A percentile compares a stretch with the other conserved stretches of the same genome.
Conservation (phyloP, 1,139 yeast genomes). For the Torulaspora pretoriensis region DNA sequence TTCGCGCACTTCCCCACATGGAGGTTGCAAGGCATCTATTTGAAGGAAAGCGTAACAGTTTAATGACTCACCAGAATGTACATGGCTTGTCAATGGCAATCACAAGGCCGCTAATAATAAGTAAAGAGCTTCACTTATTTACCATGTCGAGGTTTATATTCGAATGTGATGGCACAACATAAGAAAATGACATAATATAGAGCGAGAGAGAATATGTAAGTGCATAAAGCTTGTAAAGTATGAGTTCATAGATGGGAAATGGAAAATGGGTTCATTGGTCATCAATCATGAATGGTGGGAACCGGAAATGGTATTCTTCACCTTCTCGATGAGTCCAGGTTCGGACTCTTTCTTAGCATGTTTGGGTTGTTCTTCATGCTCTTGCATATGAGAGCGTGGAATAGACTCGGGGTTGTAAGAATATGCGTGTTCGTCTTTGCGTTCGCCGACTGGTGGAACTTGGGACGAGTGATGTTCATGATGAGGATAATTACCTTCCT, state of each 20-base stretch:
- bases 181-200: background rate
- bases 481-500: background rate
- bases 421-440: background rate
- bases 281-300: conserved; percentile 4
- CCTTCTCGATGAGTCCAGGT: conserved; percentile 11
- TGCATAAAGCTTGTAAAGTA: background rate
- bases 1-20: too few relatives aligned
- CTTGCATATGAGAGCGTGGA: conserved; percentile 11
- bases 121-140: too few relatives aligned
- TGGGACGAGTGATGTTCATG: background rate
- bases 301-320: conserved; percentile 10
- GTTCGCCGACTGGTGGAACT: background rate
- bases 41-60: too few relatives aligned
- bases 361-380: conserved; percentile 3
- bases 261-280: background rate
- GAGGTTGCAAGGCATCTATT: too few relatives aligned
- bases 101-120: too few relatives aligned
- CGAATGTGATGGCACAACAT: background rate
- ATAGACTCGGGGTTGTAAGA: conserved; percentile 7
- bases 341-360: conserved; percentile 2
- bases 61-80: too few relatives aligned
- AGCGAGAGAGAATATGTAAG: background rate
- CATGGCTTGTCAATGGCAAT: too few relatives aligned
- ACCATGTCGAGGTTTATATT: too few relatives aligned
- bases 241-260: background rate